phyloP scores from a whole-genome alignment of 768 basidiomycete species.

The Russula dissimulans region DNA sequence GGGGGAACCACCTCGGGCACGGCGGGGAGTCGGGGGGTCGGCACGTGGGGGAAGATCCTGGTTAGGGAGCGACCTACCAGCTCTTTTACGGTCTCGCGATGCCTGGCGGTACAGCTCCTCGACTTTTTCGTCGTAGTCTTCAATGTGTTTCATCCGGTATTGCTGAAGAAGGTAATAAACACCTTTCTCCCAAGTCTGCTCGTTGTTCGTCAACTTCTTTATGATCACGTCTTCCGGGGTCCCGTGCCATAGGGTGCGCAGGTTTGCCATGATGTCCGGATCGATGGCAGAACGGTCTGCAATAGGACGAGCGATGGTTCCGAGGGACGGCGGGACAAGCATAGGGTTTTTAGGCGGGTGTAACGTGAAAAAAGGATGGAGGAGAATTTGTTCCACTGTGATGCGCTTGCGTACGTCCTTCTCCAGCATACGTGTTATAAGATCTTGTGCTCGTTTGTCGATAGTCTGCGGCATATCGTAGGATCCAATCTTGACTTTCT shows the following conservation, averaged over 20 bases:
- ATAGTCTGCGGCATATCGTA: conserved; percentile 70
- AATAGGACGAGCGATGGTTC: conserved; percentile 63
- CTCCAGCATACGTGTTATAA: conserved; percentile 74
- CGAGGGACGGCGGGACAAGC: conserved; percentile 47
- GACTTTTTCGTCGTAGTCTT: conserved; percentile 53
- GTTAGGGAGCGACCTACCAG: conserved; percentile 24
- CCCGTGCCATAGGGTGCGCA: conserved; percentile 88
- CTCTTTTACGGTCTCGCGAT: conserved; percentile 30
- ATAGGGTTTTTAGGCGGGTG: conserved; percentile 37
- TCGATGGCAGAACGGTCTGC: conserved; percentile 61
- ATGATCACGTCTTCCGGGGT: conserved; percentile 66
- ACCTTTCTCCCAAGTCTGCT: conserved; percentile 90
- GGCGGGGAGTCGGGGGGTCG: conserved; percentile 53
- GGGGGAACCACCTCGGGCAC: conserved; percentile 30
- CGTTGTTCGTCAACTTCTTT: conserved; percentile 50
- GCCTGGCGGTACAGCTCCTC: conserved; percentile 25
- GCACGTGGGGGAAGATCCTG: conserved; percentile 40
- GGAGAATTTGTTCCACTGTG: conserved; percentile 70
- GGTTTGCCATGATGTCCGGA: conserved; percentile 79
- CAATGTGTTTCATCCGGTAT: conserved; percentile 68
- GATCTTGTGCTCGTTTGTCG: conserved; percentile 59
- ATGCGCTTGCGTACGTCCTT: conserved; percentile 68
- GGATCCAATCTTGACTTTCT: conserved; percentile 66
- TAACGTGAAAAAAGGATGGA: conserved; percentile 70
- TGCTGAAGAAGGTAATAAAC: conserved; percentile 86